phyloP scores from a whole-genome alignment of 495 filamentous ascomycete genomes.

The Aspergillus sparsus region DNA sequence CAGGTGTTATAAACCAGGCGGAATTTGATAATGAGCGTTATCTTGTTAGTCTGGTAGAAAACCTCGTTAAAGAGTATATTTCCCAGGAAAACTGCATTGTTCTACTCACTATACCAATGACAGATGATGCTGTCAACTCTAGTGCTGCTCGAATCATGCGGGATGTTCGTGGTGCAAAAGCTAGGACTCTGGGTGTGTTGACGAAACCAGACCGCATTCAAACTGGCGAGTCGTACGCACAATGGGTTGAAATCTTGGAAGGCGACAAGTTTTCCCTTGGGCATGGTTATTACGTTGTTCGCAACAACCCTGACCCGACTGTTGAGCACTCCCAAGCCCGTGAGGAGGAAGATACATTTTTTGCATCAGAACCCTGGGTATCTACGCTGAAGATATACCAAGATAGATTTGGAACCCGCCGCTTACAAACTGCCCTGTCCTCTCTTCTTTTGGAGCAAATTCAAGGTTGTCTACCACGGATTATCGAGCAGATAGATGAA shows the following conservation, averaged over 20 bases:
- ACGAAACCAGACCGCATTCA: constrained; percentile 77
- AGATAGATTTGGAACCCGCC: constrained; percentile 58
- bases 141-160: constrained; percentile 65
- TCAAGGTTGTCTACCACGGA: constrained; percentile 57
- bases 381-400: constrained; percentile 45
- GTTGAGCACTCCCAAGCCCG: constrained; percentile 55
- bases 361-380: constrained; percentile 51
- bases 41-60: constrained; percentile 65
- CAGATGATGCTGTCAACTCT: constrained; percentile 69
- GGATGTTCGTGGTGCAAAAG: constrained; percentile 52
- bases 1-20: constrained; percentile 71
- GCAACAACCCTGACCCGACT: constrained; percentile 53
- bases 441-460: constrained; percentile 57
- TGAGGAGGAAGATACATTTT: constrained; percentile 61
- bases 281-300: constrained; percentile 66
- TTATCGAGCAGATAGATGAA: constrained; percentile 57
- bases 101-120: constrained; percentile 74
- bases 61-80: constrained; percentile 68
- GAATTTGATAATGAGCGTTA: constrained; percentile 63
- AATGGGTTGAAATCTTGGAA: constrained; percentile 61
- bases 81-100: constrained; percentile 65
- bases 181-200: constrained; percentile 71
- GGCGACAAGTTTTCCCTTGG: constrained; percentile 57
- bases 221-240: constrained; percentile 41
- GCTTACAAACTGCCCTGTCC: constrained; percentile 57